Evolutionary conservation across 495 filamentous ascomycete species (phyloP), one percentile per base, ranked within the genome.

Genomic region (Penicillium robsamsonii): DNA sequence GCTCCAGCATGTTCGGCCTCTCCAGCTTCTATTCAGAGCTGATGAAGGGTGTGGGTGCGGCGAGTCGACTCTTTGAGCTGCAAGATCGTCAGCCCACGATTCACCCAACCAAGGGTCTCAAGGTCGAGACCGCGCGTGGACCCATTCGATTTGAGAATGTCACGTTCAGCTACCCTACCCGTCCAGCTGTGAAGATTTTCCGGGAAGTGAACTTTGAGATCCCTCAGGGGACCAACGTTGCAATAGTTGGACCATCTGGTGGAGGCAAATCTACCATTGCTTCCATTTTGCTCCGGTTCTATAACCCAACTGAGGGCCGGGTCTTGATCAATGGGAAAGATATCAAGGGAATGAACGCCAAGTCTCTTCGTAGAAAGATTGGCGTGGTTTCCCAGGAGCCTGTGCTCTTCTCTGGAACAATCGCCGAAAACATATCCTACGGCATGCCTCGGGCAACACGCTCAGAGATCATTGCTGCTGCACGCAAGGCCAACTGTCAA

Each of bases 11-110:
- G 58, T 95, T 97, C 60, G 94, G 94, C 3, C 76, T 98, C 10
- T 95, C 91, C 31, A 90, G 87, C 62, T 98, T 98, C 75, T 97
- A 96, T 76, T 96, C 92, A 10, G 94, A 98, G 69, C 82, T 98
- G 18, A 97, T 97, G 94, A 97, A 97, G 67, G 95, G 95, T 38
- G 94, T 96, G 22, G 94, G 94, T 62, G 94, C 94, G 37, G 95
- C 94, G 12, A 93, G 87, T 64, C 89, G 94, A 25, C 79, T 98
- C 7, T 98, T 98, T 67, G 94, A 98, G 67, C 80, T 98, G 5
- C 92, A 97, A 71, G 94, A 98, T 72, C 88, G 94, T 56, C 81
- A 95, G 42, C 87, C 92, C 1, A 87, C 84, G 2, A 97, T 97
- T 51, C 86, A 84, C 12, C 83, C 91, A 2, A 98, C 94, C 2